phyloP scores from a whole-genome alignment of 2,329 filamentous ascomycete genomes.

The Cercospora sp. region DNA sequence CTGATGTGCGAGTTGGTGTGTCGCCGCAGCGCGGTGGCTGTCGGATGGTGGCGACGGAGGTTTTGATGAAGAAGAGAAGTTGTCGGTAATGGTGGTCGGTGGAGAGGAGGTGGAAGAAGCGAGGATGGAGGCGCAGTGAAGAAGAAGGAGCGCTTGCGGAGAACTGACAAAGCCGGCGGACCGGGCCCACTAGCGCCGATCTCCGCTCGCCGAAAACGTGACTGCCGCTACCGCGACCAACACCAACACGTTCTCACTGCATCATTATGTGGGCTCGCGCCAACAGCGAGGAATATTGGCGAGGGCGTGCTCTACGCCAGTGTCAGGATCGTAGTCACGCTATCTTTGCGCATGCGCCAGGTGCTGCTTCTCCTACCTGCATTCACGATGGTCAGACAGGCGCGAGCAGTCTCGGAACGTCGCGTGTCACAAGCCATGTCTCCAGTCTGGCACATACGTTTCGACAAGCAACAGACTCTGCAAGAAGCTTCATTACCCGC shows the following conservation, averaged over 20 bases:
- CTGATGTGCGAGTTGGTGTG: background rate
- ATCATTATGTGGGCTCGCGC: background rate
- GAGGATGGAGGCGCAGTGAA: slow-evolving; percentile 8
- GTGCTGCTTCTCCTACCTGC: background rate
- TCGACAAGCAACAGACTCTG: background rate
- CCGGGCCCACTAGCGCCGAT: background rate
- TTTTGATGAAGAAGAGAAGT: slow-evolving; percentile 4
- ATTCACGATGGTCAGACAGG: background rate
- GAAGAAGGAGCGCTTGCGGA: slow-evolving; percentile 1
- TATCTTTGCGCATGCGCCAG: background rate
- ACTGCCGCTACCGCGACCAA: background rate
- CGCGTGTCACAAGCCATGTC: background rate
- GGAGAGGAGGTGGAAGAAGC: slow-evolving; percentile 1
- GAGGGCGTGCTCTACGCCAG: background rate
- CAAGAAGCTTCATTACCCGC: background rate
- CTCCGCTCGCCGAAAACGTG: background rate
- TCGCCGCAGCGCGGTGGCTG: background rate
- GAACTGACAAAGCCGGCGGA: slow-evolving; percentile 7
- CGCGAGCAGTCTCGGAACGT: background rate
- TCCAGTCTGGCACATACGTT: background rate
- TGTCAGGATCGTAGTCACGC: background rate
- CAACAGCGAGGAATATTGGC: background rate
- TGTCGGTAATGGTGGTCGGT: background rate
- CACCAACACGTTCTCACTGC: background rate
- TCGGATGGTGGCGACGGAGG: background rate